Evolutionary conservation across 306 rosid species (phyloP).

Genomic region (Elaeagnus macrophylla): DNA sequence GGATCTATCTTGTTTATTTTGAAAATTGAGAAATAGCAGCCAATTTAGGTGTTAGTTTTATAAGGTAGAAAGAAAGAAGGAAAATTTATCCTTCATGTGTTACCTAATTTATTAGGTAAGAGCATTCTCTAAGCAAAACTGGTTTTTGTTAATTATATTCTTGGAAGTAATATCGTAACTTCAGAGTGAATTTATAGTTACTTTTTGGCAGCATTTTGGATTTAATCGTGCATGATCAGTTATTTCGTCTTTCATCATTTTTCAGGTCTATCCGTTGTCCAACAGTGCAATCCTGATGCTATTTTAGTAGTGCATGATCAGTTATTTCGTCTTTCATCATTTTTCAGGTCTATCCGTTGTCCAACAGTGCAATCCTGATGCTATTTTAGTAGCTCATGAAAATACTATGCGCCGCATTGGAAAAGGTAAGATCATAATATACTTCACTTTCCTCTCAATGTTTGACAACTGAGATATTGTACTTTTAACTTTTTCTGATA

Average conservation of each 20-base stretch:
- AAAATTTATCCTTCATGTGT: neutral
- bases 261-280: slow-evolving; percentile 79
- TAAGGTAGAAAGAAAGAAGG: neutral
- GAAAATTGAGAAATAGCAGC: neutral
- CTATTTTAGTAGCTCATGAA: slow-evolving; percentile 62
- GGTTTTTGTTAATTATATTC: too few relatives aligned
- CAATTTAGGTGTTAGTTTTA: neutral
- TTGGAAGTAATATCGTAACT: too few relatives aligned
- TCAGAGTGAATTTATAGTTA: too few relatives aligned
- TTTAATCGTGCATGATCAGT: neutral
- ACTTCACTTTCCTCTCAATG: slow-evolving; percentile 8
- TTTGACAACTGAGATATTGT: slow-evolving; percentile 1
- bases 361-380: slow-evolving; percentile 74
- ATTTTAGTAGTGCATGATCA: neutral
- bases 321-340: neutral
- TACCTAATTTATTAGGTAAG: neutral
- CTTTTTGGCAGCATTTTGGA: neutral
- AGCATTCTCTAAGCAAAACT: too few relatives aligned
- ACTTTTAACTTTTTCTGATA: neutral
- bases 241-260: neutral
- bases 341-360: slow-evolving; percentile 72
- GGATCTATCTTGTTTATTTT: neutral
- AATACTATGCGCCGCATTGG: slow-evolving; percentile 66
- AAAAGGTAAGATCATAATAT: slow-evolving; percentile 34
- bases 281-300: slow-evolving; percentile 76